A percentile compares a stretch with the other conserved stretches of the same genome.
These are phyloP conservation scores for Metschnikowia amazonensis DNA, from an alignment of 805 yeast genomes.

Conservation along the genomic window DNA sequence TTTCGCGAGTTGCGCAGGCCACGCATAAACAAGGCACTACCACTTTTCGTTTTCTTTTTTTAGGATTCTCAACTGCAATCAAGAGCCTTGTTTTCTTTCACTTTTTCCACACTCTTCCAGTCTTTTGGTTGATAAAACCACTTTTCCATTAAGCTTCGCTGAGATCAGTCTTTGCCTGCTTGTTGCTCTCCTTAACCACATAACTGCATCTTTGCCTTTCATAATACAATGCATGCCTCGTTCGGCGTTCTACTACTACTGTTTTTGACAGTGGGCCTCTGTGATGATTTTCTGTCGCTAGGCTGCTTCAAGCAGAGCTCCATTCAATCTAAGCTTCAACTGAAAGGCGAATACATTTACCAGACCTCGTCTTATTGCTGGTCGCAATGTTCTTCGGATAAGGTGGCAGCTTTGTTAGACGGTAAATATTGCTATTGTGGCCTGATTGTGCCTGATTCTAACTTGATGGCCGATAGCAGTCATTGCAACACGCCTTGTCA, in stretches of 20 bases:
- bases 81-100: slow-evolving; percentile 1
- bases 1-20: slow-evolving; percentile 5
- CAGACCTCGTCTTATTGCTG: slow-evolving; percentile 62
- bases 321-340: slow-evolving; percentile 25
- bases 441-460: slow-evolving; percentile 32
- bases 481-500: slow-evolving; percentile 40
- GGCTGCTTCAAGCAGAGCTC: slow-evolving; percentile 18
- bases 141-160: not conserved
- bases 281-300: slow-evolving; percentile 11
- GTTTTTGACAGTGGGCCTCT: slow-evolving; percentile 5
- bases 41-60: slow-evolving; percentile 4
- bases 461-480: slow-evolving; percentile 11
- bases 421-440: slow-evolving; percentile 72
- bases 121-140: not conserved
- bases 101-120: not conserved
- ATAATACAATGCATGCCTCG: slow-evolving; percentile 1
- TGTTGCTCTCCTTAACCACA: not conserved
- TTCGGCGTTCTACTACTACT: slow-evolving; percentile 11
- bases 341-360: slow-evolving; percentile 47
- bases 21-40: slow-evolving; percentile 3
- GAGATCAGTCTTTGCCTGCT: not conserved
- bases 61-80: not conserved
- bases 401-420: slow-evolving; percentile 35
- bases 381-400: slow-evolving; percentile 38
- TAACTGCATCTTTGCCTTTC: not conserved